Percentiles rank a stretch among this genome's conserved stretches.
phyloP scores from a whole-genome alignment of 2,329 filamentous ascomycete genomes.

The Cladosporium sp. region DNA sequence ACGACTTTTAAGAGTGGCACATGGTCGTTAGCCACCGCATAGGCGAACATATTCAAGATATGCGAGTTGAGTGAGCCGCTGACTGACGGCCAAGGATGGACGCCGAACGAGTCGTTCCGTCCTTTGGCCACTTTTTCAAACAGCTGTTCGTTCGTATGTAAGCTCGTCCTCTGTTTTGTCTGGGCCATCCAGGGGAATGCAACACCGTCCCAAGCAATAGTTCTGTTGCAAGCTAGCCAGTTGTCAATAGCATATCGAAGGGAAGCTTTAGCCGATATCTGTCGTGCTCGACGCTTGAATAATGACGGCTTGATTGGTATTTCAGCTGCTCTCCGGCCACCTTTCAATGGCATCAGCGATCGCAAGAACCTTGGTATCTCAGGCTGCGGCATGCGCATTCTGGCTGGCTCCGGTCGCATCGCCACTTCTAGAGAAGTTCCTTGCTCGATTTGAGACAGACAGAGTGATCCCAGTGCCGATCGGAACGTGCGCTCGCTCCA shows the following conservation, averaged over 20 bases:
- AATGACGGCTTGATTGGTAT: neutral
- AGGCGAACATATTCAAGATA: neutral
- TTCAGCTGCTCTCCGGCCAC: neutral
- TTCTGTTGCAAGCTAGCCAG: neutral
- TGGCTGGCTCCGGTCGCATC: neutral
- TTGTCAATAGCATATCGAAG: neutral
- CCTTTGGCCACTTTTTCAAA: neutral
- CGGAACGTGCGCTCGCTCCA: slow-evolving; percentile 3
- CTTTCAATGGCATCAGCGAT: neutral
- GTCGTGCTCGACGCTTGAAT: neutral
- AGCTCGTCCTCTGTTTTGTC: neutral
- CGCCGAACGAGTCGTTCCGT: slow-evolving; percentile 4
- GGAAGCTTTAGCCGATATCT: neutral
- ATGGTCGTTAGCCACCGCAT: slow-evolving; percentile 3
- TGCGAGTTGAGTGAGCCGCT: neutral
- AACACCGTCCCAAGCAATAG: neutral
- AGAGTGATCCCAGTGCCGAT: slow-evolving; percentile 1
- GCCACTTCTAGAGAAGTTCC: neutral
- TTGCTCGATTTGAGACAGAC: neutral
- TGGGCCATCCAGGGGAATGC: neutral
- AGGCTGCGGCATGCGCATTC: neutral
- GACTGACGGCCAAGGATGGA: slow-evolving; percentile 1
- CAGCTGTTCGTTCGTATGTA: neutral
- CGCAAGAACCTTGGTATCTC: neutral
- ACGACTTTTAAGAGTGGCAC: slow-evolving; percentile 1